Conservation (phyloP, 2,329 filamentous ascomycete species). For the Achaetomium macrosporum region DNA sequence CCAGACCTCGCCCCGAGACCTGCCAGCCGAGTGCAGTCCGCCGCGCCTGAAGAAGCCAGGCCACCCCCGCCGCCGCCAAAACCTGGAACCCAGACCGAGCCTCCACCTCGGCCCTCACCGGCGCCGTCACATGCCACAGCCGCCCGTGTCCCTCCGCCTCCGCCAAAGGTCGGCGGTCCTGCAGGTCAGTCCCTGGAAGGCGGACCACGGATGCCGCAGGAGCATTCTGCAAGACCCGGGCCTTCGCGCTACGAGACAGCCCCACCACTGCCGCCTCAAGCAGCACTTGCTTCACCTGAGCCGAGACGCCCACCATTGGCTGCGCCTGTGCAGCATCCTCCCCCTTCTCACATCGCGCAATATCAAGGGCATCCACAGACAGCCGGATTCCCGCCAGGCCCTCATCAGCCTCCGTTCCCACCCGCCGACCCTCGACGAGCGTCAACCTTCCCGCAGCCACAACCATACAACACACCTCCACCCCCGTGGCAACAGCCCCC, state of each 20-base stretch:
- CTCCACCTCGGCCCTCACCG: slow-evolving; percentile 30
- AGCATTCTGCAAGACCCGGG: slow-evolving; percentile 12
- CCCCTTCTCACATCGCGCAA: slow-evolving; percentile 20
- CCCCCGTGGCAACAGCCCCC: slow-evolving; percentile 25
- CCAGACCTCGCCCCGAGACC: slow-evolving; percentile 51
- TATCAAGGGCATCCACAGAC: slow-evolving; percentile 24
- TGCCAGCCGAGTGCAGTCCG: slow-evolving; percentile 32
- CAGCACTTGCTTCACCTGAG: slow-evolving; percentile 3
- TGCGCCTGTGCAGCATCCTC: slow-evolving; percentile 8
- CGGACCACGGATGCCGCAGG: slow-evolving; percentile 5
- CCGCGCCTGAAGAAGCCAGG: slow-evolving; percentile 27
- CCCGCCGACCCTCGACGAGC: slow-evolving; percentile 16
- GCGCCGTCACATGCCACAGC: slow-evolving; percentile 31
- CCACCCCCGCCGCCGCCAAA: slow-evolving; percentile 54
- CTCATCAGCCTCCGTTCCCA: slow-evolving; percentile 15
- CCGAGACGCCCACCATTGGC: slow-evolving; percentile 11
- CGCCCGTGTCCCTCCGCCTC: slow-evolving; percentile 31
- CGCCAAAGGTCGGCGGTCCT: slow-evolving; percentile 28
- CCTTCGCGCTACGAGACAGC: slow-evolving; percentile 44
- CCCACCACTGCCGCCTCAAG: slow-evolving; percentile 39
- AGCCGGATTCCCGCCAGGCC: slow-evolving; percentile 16
- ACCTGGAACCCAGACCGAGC: slow-evolving; percentile 26
- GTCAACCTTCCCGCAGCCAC: slow-evolving; percentile 13
- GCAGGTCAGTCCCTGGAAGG: slow-evolving; percentile 23
- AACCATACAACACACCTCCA: slow-evolving; percentile 19